Conservation (phyloP, 2,329 filamentous ascomycete species). For the Aureobasidium sp. region DNA sequence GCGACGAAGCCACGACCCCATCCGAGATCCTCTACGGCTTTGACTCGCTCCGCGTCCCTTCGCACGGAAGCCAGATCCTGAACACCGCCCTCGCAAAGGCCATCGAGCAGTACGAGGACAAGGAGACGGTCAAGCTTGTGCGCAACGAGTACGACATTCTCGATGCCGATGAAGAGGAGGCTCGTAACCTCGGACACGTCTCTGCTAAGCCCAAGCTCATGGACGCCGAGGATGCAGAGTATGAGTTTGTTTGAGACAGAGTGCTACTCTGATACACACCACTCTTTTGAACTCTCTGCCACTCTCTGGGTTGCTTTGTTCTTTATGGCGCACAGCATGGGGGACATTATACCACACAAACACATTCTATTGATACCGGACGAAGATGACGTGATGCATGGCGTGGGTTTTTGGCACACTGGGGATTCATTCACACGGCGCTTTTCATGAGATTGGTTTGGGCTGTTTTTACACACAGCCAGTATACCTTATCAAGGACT, state of each 20-base stretch:
- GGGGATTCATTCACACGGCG: neutral
- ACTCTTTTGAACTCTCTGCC: neutral
- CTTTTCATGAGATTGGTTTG: slow-evolving; percentile 14
- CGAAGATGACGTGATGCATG: slow-evolving; percentile 3
- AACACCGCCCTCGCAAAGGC: slow-evolving; percentile 51
- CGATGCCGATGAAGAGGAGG: slow-evolving; percentile 35
- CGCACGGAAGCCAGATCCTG: slow-evolving; percentile 51
- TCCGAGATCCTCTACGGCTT: slow-evolving; percentile 49
- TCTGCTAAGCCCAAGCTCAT: slow-evolving; percentile 28
- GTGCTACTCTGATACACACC: neutral
- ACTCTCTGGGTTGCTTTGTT: neutral
- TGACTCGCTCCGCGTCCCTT: slow-evolving; percentile 44
- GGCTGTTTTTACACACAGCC: neutral
- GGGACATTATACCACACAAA: neutral
- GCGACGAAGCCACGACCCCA: slow-evolving; percentile 38
- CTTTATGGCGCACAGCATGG: neutral
- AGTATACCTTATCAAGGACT: slow-evolving; percentile 12
- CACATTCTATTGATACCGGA: neutral
- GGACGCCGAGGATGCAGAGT: slow-evolving; percentile 27
- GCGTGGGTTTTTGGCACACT: neutral
- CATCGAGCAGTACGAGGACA: slow-evolving; percentile 53
- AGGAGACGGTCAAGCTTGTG: slow-evolving; percentile 54
- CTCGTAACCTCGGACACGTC: slow-evolving; percentile 25
- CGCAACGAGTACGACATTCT: slow-evolving; percentile 54
- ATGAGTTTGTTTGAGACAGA: slow-evolving; percentile 28